Conservation (phyloP, 2,329 filamentous ascomycete genomes). For the Epicoccum nigrum region DNA sequence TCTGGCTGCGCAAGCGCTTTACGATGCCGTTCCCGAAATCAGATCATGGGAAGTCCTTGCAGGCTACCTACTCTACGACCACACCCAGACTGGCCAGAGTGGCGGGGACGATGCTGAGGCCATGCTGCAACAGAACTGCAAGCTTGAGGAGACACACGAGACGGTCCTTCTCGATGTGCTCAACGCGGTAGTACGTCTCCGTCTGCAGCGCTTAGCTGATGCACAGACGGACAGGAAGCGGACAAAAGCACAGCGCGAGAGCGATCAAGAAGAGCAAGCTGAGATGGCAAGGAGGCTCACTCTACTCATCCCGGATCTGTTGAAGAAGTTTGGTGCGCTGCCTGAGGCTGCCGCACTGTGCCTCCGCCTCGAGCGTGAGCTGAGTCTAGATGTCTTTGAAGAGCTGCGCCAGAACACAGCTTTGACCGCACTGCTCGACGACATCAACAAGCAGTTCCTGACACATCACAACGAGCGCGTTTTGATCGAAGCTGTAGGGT, state of each 20-base stretch:
- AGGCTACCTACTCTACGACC: slow-evolving; percentile 90
- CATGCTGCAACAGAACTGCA: slow-evolving; percentile 73
- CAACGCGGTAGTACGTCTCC: slow-evolving; percentile 78
- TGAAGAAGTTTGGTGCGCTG: slow-evolving; percentile 93
- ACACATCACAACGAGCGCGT: slow-evolving; percentile 89
- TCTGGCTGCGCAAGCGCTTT: slow-evolving; percentile 83
- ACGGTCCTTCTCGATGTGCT: slow-evolving; percentile 85
- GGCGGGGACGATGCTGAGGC: slow-evolving; percentile 65
- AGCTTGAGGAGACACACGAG: slow-evolving; percentile 78
- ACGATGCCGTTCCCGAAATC: slow-evolving; percentile 79
- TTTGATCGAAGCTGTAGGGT: slow-evolving; percentile 79
- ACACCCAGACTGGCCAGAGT: slow-evolving; percentile 66
- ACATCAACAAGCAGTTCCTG: slow-evolving; percentile 92
- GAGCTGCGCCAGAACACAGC: slow-evolving; percentile 86
- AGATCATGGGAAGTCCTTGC: slow-evolving; percentile 87
- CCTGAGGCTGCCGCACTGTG: slow-evolving; percentile 86
- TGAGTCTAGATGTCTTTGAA: slow-evolving; percentile 87
- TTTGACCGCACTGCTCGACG: slow-evolving; percentile 81
- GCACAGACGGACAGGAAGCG: slow-evolving; percentile 63
- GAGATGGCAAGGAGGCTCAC: slow-evolving; percentile 79
- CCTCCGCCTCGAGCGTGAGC: slow-evolving; percentile 80
- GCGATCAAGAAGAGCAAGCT: slow-evolving; percentile 76
- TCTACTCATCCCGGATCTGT: slow-evolving; percentile 77
- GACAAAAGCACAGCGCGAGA: slow-evolving; percentile 60
- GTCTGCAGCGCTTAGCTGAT: slow-evolving; percentile 70